A percentile compares a stretch with the other conserved stretches of the same genome.
Conservation (phyloP, 495 filamentous ascomycete species). For the Trichoderma orchidacearum region DNA sequence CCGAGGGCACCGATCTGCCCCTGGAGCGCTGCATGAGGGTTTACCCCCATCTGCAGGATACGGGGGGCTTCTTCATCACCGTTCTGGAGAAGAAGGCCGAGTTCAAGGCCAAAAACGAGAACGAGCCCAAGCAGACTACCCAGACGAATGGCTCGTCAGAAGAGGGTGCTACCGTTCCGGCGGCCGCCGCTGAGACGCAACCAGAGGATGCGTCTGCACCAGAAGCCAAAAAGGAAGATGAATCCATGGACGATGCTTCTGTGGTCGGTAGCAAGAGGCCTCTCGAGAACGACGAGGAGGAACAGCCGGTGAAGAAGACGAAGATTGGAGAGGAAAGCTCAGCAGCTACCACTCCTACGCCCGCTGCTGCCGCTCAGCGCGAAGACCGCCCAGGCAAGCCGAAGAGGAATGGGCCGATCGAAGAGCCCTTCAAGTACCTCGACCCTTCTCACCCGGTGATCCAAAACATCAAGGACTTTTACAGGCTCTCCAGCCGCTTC, state of each 20-base stretch:
- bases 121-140: conserved; percentile 32
- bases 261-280: conserved; percentile 1
- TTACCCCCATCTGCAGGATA: conserved; percentile 91
- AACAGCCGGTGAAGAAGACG: conserved; percentile 11
- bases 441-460: conserved; percentile 58
- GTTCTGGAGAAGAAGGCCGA: conserved; percentile 84
- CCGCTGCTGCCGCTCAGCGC: conserved; percentile 3
- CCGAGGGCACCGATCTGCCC: conserved; percentile 45
- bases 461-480: conserved; percentile 62
- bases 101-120: conserved; percentile 71
- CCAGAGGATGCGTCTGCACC: neutral
- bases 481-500: conserved; percentile 67
- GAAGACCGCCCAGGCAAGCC: conserved; percentile 21
- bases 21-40: conserved; percentile 83
- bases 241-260: conserved; percentile 11
- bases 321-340: conserved; percentile 13
- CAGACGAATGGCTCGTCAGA: conserved; percentile 22
- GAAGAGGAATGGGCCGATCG: conserved; percentile 33
- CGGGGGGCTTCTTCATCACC: conserved; percentile 92
- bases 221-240: conserved; percentile 19
- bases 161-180: neutral
- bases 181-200: conserved; percentile 7
- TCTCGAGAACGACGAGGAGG: conserved; percentile 10
- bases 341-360: conserved; percentile 7
- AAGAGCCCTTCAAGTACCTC: conserved; percentile 90